phyloP scores from a whole-genome alignment of 2,329 filamentous ascomycete genomes.

The Volutella citrinella region DNA sequence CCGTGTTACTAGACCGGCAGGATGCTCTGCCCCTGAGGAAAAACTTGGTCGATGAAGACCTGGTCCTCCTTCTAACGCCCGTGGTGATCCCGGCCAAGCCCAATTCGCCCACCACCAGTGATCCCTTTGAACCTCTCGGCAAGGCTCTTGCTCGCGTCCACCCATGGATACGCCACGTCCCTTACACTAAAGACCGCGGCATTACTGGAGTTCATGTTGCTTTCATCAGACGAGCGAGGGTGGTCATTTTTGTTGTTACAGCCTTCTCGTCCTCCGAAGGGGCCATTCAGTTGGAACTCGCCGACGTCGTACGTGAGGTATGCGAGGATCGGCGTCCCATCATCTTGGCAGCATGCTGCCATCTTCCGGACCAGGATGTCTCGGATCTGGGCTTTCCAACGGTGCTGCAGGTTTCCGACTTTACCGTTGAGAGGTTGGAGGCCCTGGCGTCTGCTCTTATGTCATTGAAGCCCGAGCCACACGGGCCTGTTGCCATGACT shows the following conservation, averaged over 20 bases:
- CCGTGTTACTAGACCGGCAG: constrained; percentile 33
- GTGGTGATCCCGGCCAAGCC: constrained; percentile 46
- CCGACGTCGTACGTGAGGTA: constrained; percentile 40
- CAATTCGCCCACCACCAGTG: constrained; percentile 42
- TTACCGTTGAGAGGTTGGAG: constrained; percentile 46
- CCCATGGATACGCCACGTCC: constrained; percentile 64
- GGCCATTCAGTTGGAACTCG: constrained; percentile 50
- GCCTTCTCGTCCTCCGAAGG: constrained; percentile 45
- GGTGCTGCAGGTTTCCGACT: constrained; percentile 43
- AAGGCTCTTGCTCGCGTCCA: constrained; percentile 59
- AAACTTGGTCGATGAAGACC: constrained; percentile 45
- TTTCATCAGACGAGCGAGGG: constrained; percentile 59
- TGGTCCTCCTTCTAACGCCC: constrained; percentile 62
- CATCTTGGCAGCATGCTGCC: constrained; percentile 52
- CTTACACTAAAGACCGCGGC: constrained; percentile 62
- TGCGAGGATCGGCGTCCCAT: constrained; percentile 49
- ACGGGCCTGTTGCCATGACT: constrained; percentile 3
- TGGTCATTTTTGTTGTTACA: constrained; percentile 60
- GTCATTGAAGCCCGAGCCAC: constrained; percentile 35
- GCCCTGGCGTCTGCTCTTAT: constrained; percentile 52
- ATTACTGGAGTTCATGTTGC: constrained; percentile 62
- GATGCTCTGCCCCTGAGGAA: constrained; percentile 46
- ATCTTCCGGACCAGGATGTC: constrained; percentile 36
- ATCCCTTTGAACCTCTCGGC: constrained; percentile 73
- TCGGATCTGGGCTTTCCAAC: constrained; percentile 19